These are phyloP conservation scores for Kwoniella pini DNA, from an alignment of 768 basidiomycete genomes.

Conservation along the genomic window DNA sequence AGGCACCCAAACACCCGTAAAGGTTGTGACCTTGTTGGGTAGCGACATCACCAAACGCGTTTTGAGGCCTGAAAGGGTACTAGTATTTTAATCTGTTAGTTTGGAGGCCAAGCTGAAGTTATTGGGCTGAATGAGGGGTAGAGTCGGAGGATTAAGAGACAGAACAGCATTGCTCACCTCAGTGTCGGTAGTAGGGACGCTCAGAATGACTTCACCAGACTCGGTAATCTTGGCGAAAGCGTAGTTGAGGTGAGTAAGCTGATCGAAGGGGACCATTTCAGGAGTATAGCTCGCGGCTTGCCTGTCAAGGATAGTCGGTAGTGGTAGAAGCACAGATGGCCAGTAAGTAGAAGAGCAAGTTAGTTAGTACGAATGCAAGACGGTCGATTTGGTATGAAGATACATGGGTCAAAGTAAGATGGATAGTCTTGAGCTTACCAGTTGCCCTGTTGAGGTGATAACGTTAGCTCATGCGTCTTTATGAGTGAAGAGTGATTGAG, in stretches of 20 bases:
- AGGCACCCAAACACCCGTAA: constrained; percentile 91
- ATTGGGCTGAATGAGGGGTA: too few species aligned
- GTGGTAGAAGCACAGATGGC: not conserved
- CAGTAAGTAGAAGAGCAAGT: not conserved
- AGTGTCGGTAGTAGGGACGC: constrained; percentile 90
- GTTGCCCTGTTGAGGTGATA: constrained; percentile 4
- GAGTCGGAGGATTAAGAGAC: not conserved
- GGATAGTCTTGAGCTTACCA: too few species aligned
- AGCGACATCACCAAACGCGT: constrained; percentile 93
- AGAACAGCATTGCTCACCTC: constrained; percentile 54
- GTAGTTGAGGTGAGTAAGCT: constrained; percentile 89
- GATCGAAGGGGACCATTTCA: constrained; percentile 68
- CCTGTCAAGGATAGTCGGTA: not conserved
- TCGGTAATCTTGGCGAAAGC: constrained; percentile 85
- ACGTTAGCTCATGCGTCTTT: not conserved
- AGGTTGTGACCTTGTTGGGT: constrained; percentile 84
- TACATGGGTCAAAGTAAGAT: not conserved
- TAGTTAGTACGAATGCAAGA: too few species aligned
- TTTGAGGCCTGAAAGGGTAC: constrained; percentile 47
- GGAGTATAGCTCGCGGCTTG: not conserved
- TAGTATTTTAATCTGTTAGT: not conserved
- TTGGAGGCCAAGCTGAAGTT: too few species aligned
- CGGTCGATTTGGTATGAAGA: too few species aligned
- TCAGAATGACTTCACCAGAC: constrained; percentile 80
- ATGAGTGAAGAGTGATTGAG: not conserved